Conservation (phyloP, 441 rosid species). For the Biscutella laevigata region DNA sequence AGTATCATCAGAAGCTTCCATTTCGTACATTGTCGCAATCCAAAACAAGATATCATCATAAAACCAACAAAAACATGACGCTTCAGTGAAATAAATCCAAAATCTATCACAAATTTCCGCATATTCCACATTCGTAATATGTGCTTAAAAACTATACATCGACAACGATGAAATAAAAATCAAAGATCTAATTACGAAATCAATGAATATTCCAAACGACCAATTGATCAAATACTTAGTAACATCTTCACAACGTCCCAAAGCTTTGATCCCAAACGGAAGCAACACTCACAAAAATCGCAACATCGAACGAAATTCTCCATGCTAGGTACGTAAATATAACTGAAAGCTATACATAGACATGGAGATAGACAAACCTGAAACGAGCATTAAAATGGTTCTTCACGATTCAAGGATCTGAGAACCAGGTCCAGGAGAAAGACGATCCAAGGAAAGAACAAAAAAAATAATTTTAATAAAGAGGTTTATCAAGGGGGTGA, state of each 20-base stretch:
- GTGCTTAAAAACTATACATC: background rate
- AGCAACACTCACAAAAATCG: no score
- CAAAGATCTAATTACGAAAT: background rate
- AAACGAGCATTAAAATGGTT: constrained; percentile 4
- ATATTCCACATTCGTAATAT: constrained; percentile 3
- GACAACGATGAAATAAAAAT: background rate
- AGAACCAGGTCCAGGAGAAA: constrained; percentile 14
- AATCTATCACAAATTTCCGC: no score
- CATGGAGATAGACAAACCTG: constrained; percentile 20
- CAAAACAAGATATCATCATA: no score
- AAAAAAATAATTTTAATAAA: constrained; percentile 9
- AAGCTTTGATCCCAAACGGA: constrained; percentile 11
- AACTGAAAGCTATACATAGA: no score
- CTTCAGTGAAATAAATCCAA: constrained; percentile 4
- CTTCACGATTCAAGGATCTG: constrained; percentile 25
- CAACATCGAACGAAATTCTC: background rate
- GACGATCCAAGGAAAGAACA: constrained; percentile 24
- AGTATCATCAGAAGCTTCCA: background rate
- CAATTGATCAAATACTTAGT: no score
- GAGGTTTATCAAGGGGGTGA: constrained; percentile 27
- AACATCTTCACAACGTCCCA: background rate
- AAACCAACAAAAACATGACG: background rate
- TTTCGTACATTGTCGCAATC: no score
- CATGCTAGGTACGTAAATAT: no score
- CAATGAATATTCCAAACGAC: no score